Conservation (phyloP, 1,139 yeast species). For the Zygoascus hellenicus region DNA sequence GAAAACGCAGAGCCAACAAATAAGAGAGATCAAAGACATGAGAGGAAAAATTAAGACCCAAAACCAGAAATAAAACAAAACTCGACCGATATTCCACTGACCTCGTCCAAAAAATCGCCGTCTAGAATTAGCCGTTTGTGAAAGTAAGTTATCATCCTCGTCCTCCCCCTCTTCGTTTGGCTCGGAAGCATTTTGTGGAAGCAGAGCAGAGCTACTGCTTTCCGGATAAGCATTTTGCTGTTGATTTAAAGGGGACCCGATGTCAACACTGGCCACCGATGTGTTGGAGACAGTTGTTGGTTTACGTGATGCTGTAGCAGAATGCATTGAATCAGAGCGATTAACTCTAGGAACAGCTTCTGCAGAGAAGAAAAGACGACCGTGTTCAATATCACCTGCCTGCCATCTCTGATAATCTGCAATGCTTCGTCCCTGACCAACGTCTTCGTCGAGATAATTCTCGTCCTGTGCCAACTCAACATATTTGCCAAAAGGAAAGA, state of each 20-base stretch:
- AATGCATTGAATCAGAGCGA: conserved; percentile 1
- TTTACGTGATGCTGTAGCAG: not conserved
- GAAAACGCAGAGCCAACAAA: conserved; percentile 81
- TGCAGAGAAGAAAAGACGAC: conserved; percentile 68
- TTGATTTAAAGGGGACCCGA: conserved; percentile 2
- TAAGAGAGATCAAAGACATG: conserved; percentile 46
- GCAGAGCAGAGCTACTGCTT: not conserved
- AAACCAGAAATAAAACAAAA: conserved; percentile 68
- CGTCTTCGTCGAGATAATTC: conserved; percentile 80
- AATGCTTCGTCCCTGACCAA: conserved; percentile 78
- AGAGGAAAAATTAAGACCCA: conserved; percentile 69
- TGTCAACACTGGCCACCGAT: not conserved
- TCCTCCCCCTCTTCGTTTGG: conserved; percentile 15
- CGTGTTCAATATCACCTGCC: conserved; percentile 54
- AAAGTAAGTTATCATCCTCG: conserved; percentile 15
- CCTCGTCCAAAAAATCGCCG: conserved; percentile 84
- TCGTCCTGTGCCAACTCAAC: conserved; percentile 74
- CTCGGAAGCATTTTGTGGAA: not conserved
- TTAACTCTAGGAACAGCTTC: conserved; percentile 1
- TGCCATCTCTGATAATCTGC: conserved; percentile 90
- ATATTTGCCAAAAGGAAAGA: conserved; percentile 86
- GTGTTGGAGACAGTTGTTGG: conserved; percentile 3
- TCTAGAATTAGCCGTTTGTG: conserved; percentile 1
- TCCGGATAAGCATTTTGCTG: not conserved
- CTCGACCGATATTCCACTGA: conserved; percentile 80